Percentiles rank a stretch among this genome's conserved stretches.
Conservation (phyloP, 2,329 filamentous ascomycete genomes). For the Verticillium tricorpus region DNA sequence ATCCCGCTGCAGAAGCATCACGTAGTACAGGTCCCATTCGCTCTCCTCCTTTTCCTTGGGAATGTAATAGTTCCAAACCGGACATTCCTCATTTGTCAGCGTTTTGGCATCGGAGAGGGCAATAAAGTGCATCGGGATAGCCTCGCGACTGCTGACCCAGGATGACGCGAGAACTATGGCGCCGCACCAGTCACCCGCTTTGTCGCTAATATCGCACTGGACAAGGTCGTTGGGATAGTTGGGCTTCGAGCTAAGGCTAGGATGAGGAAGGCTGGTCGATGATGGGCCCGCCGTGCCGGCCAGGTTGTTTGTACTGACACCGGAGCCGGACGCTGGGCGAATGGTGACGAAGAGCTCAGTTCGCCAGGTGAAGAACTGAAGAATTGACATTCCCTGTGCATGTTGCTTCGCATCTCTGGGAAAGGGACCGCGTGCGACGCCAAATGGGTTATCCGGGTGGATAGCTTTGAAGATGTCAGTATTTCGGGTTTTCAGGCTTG, state of each 20-base stretch:
- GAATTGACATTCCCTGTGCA: constrained; percentile 12
- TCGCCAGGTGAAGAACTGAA: constrained; percentile 27
- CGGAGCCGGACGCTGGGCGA: neutral
- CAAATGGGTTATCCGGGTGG: neutral
- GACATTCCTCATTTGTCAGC: constrained; percentile 24
- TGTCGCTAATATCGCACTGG: constrained; percentile 22
- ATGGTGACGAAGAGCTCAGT: constrained; percentile 14
- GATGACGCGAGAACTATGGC: constrained; percentile 19
- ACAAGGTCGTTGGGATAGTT: neutral
- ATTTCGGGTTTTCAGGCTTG: neutral
- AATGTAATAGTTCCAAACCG: constrained; percentile 28
- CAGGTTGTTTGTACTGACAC: neutral
- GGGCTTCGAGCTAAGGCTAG: no score
- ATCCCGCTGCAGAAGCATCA: constrained; percentile 19
- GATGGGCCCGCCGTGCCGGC: neutral
- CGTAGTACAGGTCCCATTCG: constrained; percentile 28
- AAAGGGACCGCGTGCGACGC: neutral
- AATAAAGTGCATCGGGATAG: constrained; percentile 18
- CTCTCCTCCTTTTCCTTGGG: constrained; percentile 24
- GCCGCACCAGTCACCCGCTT: constrained; percentile 25
- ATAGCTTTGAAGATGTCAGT: neutral
- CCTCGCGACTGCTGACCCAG: constrained; percentile 11
- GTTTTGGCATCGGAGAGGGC: constrained; percentile 27
- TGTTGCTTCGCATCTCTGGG: neutral
- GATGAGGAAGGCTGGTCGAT: no score